Evolutionary conservation across 345 rosid genomes (phyloP), one percentile per base, ranked within the genome.

Genomic region (Microthlaspi erraticum): DNA sequence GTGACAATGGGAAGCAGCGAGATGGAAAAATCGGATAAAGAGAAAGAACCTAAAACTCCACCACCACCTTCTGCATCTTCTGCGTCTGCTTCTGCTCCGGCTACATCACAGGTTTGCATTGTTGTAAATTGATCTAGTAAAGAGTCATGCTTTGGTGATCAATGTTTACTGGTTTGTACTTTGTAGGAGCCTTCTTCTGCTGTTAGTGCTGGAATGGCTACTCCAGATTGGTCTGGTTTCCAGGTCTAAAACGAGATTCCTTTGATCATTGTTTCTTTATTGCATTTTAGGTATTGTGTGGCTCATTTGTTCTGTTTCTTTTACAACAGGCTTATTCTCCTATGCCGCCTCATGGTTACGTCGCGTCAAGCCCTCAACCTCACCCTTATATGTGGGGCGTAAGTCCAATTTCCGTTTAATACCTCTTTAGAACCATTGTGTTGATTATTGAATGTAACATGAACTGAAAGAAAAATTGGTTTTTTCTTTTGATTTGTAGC

Each of bases 341-440:
- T 60, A 82, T 93, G 62, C 97, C 92, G 34, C 94, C 97, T 12
- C 98, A 83, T 83, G 98, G 98, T 26, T 93, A 86, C 71, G 66
- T 91, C 73, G 90, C 97, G 16, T 86, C 97, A 71, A 93, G 89
- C 81, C 96, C 98, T 75, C 98, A 91, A 82, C 88, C 96, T 71
- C 96, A 81, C 68, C 97, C 98, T 57, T 91, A 93, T 71, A 89
- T 93, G 97, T 93, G 98, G 98, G 98, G 98, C 0, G 98, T 93
- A 81, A 23, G 5, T 67, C 11, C 0, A 5, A 62, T 16, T 19
- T 1, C 67, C 6, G 2, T 7, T 2, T 14, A 5, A 10, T 26
- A 20, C 17, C 8, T 32, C 36, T 46, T 36, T 26, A 20, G 12
- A 16, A 46, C 45, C 19, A 16, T 38, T 55, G 9, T 48, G 52